phyloP scores from a whole-genome alignment of 495 filamentous ascomycete genomes.

The Halenospora varia region DNA sequence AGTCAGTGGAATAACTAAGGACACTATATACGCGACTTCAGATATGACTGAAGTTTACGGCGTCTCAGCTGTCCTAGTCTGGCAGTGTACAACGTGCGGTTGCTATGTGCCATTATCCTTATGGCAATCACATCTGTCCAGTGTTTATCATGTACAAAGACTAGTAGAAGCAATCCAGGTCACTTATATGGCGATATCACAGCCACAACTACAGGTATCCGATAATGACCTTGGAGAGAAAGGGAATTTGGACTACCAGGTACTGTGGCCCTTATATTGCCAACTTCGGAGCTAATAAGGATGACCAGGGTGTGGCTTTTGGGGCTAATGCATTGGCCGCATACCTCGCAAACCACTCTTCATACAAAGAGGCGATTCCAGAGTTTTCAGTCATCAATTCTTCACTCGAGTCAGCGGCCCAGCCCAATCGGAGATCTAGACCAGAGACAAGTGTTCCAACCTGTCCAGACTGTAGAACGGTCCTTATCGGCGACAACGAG shows the following conservation, averaged over 20 bases:
- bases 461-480: background rate
- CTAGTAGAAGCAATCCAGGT: background rate
- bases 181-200: background rate
- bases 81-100: background rate
- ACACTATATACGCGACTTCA: background rate
- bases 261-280: background rate
- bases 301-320: background rate
- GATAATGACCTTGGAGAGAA: background rate
- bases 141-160: background rate
- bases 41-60: background rate
- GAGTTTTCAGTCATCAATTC: background rate
- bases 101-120: constrained; percentile 1
- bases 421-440: background rate
- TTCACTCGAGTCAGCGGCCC: background rate
- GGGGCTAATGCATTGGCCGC: background rate
- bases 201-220: background rate
- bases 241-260: background rate
- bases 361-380: background rate
- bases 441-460: background rate
- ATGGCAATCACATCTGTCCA: background rate
- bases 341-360: background rate
- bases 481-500: background rate
- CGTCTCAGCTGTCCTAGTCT: background rate
- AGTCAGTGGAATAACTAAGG: background rate
- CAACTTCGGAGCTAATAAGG: background rate